phyloP scores from a whole-genome alignment of 306 rosid species.

The Morella rubra region DNA sequence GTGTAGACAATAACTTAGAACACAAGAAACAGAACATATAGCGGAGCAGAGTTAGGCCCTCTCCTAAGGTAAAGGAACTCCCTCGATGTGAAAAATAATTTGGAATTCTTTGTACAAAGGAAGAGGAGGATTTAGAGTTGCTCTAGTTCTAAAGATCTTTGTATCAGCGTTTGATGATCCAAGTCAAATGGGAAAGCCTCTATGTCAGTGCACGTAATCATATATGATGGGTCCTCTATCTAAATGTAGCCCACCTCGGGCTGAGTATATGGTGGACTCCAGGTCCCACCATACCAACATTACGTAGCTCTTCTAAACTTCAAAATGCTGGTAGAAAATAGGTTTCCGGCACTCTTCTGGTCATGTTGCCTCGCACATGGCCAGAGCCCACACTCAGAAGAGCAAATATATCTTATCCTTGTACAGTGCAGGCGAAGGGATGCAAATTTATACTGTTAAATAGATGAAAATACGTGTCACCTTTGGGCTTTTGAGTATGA shows the following conservation, averaged over 20 bases:
- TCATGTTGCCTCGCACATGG: slow-evolving; percentile 69
- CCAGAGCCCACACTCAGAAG: slow-evolving; percentile 29
- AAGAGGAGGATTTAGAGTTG: slow-evolving; percentile 66
- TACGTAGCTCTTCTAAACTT: slow-evolving; percentile 19
- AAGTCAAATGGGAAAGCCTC: slow-evolving; percentile 11
- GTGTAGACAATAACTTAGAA: slow-evolving; percentile 31
- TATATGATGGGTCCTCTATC: slow-evolving; percentile 35
- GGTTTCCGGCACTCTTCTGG: not conserved
- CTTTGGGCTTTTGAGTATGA: not conserved
- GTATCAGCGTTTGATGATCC: slow-evolving; percentile 18
- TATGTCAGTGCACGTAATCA: slow-evolving; percentile 26
- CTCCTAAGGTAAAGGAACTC: slow-evolving; percentile 32
- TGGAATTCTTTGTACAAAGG: slow-evolving; percentile 42
- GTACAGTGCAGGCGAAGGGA: slow-evolving; percentile 28
- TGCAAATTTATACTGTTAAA: not conserved
- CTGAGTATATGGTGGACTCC: slow-evolving; percentile 26
- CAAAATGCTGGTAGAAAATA: not conserved
- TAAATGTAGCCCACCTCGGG: slow-evolving; percentile 33
- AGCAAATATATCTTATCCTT: slow-evolving; percentile 35
- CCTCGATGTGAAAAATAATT: slow-evolving; percentile 27
- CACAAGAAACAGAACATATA: slow-evolving; percentile 3
- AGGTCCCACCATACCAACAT: slow-evolving; percentile 32
- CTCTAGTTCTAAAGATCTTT: slow-evolving; percentile 36
- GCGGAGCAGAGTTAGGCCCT: slow-evolving; percentile 46
- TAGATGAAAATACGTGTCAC: not conserved